Evolutionary conservation across 345 rosid species (phyloP).

Genomic region (Sapria himalayana): DNA sequence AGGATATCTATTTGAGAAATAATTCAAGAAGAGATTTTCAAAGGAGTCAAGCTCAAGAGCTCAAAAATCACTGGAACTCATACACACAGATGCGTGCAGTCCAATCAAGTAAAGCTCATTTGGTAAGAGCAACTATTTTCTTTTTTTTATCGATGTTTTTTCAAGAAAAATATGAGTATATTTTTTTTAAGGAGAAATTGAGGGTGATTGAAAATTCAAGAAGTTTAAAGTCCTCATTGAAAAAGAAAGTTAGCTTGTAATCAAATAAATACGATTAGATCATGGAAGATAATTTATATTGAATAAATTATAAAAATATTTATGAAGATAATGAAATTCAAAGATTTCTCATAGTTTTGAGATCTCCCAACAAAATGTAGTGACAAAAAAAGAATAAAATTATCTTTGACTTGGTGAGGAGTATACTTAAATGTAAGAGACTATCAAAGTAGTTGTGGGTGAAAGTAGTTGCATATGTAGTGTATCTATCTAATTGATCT

Average conservation of each 20-base stretch:
- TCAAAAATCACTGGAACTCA: not conserved
- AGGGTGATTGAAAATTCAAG: not conserved
- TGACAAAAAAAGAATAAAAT: not conserved
- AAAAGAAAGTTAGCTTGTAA: not conserved
- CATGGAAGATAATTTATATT: not conserved
- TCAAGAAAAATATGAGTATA: not conserved
- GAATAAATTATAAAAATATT: not conserved
- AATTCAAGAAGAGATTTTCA: not conserved
- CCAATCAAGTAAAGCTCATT: not conserved
- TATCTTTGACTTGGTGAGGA: too few species aligned
- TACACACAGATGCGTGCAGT: not conserved
- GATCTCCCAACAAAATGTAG: slow-evolving; percentile 2
- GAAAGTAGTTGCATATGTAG: not conserved
- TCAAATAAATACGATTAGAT: not conserved
- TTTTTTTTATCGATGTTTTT: too few species aligned
- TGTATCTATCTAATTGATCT: not conserved
- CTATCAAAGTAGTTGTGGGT: too few species aligned
- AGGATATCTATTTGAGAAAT: slow-evolving; percentile 1
- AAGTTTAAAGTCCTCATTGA: not conserved
- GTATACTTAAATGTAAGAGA: too few species aligned
- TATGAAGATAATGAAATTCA: not conserved
- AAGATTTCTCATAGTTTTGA: not conserved
- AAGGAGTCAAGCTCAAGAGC: not conserved
- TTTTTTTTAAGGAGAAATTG: not conserved
- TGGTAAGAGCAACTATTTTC: not conserved